Percentiles rank a stretch among this genome's conserved stretches.
Evolutionary conservation across 495 filamentous ascomycete genomes (phyloP).

Genomic region (Trichoderma virens): DNA sequence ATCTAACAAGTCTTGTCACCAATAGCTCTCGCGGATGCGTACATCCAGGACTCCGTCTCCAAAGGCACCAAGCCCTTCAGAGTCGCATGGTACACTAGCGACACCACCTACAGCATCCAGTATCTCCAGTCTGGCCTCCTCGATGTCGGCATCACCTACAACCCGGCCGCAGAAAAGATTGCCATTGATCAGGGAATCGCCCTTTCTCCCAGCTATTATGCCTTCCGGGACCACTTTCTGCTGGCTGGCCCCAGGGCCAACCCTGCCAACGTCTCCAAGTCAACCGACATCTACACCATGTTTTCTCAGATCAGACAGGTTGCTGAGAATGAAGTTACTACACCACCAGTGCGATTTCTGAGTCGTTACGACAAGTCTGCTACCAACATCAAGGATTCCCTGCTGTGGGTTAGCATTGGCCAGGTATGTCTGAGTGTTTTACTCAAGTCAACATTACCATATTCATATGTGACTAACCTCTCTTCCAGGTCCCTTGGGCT

Average conservation of each 20-base stretch:
- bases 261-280: conserved; percentile 20
- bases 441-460: background rate
- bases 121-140: conserved; percentile 26
- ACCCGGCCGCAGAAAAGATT: conserved; percentile 29
- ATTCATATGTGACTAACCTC: background rate
- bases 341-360: conserved; percentile 29
- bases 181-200: conserved; percentile 27
- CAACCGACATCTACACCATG: conserved; percentile 21
- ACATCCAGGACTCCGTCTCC: conserved; percentile 26
- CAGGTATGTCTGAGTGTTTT: conserved; percentile 20
- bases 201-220: conserved; percentile 24
- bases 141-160: conserved; percentile 39
- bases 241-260: conserved; percentile 29
- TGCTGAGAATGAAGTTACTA: conserved; percentile 19
- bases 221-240: conserved; percentile 34
- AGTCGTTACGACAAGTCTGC: conserved; percentile 36
- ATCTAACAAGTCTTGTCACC: background rate
- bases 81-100: conserved; percentile 33
- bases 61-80: conserved; percentile 25
- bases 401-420: conserved; percentile 37
- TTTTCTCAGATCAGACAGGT: conserved; percentile 26
- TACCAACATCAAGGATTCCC: conserved; percentile 40
- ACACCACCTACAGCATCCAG: conserved; percentile 36
- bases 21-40: conserved; percentile 30
- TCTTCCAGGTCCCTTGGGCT: conserved; percentile 32